These are phyloP conservation scores for Carex scoparia DNA, from an alignment of 176 grass and related monocot species.

Conservation along the genomic window DNA sequence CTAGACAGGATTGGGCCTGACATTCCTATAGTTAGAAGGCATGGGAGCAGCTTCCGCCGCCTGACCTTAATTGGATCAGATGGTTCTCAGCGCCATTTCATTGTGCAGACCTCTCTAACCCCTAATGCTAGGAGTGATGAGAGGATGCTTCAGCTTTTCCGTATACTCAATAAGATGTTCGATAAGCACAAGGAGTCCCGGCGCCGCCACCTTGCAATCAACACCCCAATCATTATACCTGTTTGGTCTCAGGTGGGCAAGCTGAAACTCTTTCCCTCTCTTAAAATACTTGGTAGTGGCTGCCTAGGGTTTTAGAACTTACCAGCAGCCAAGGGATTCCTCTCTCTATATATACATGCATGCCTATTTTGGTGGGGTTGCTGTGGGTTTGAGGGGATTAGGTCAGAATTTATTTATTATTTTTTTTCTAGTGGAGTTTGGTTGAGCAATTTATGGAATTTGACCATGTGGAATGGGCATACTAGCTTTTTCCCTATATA, in stretches of 20 bases:
- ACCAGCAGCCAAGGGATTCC: too few relatives aligned
- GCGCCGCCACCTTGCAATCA: slow-evolving; percentile 71
- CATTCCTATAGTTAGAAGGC: slow-evolving; percentile 95
- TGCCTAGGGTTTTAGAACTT: not conserved
- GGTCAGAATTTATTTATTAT: not conserved
- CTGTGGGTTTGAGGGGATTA: not conserved
- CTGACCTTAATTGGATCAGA: slow-evolving; percentile 96
- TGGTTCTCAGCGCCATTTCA: slow-evolving; percentile 98
- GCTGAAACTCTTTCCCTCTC: not conserved
- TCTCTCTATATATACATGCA: not conserved
- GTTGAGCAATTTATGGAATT: not conserved
- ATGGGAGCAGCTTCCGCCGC: slow-evolving; percentile 91
- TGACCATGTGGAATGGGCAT: not conserved
- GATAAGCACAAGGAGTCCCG: slow-evolving; percentile 99
- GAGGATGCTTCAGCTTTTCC: slow-evolving; percentile 96
- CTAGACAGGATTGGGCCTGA: slow-evolving; percentile 94
- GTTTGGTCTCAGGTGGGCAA: slow-evolving; percentile 92
- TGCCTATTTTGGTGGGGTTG: not conserved
- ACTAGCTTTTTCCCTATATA: not conserved
- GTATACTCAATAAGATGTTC: slow-evolving; percentile 97
- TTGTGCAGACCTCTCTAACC: slow-evolving; percentile 96
- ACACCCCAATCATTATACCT: slow-evolving; percentile 99
- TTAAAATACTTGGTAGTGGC: not conserved
- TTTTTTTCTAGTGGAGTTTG: not conserved
- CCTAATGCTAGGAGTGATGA: slow-evolving; percentile 99